A percentile compares a stretch with the other conserved stretches of the same genome.
Conservation (phyloP, 352 stramenopile genomes). For the Phytophthora brassicae region DNA sequence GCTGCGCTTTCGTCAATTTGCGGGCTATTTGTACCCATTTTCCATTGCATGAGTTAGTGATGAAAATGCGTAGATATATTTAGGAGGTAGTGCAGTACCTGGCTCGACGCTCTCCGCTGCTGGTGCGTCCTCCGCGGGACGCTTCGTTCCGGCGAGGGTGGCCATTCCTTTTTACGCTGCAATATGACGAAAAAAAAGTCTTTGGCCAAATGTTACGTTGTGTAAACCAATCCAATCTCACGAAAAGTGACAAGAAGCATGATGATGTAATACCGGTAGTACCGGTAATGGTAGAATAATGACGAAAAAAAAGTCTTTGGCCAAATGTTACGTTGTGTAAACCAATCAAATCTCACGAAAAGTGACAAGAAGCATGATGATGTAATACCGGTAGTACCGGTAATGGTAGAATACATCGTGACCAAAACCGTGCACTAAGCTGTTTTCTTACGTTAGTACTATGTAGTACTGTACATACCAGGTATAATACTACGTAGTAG, state of each 20-base stretch:
- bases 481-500: too few relatives aligned
- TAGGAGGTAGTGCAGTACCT: constrained; percentile 11
- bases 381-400: constrained; percentile 9
- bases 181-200: neutral
- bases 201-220: too few relatives aligned
- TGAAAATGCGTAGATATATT: neutral
- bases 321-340: neutral
- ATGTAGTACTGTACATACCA: too few relatives aligned
- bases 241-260: neutral
- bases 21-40: constrained; percentile 7
- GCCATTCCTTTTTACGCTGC: constrained; percentile 34
- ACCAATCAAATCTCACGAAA: neutral
- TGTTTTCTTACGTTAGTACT: too few relatives aligned
- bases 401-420: too few relatives aligned
- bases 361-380: neutral
- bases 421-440: too few relatives aligned
- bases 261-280: constrained; percentile 5
- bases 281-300: too few relatives aligned
- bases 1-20: constrained; percentile 42
- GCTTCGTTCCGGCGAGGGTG: constrained; percentile 34
- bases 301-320: too few relatives aligned
- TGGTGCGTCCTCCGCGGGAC: constrained; percentile 17
- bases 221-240: neutral
- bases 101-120: constrained; percentile 7
- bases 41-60: neutral